Evolutionary conservation across 768 basidiomycete genomes (phyloP), one percentile per base, ranked within the genome.

Genomic region (Mycena maculata): DNA sequence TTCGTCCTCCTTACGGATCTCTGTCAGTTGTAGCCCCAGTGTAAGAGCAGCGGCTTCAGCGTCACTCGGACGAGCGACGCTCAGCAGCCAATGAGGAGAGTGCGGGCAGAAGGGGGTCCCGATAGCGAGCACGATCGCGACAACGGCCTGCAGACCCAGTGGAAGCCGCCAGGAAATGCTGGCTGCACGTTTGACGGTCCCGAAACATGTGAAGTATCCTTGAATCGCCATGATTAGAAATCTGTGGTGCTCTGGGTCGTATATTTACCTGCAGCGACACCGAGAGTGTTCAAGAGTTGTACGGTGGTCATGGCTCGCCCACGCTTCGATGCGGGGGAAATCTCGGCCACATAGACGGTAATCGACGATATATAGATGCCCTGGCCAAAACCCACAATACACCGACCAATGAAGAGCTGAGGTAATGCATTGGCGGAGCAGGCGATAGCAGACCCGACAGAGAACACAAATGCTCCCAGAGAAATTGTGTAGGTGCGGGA

Each of bases 401-500:
- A 79, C 13, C 86, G 76, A 1, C 82, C 86, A 27, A 82, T 73
- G 30, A 86, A 77, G 30, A 87, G 74, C 62, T 80, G 72, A 15
- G 76, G 68, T 10, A 86, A 76, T 6, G 65, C 67, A n/a, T 68
- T 70, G 5, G 82, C 74, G 28, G 78, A 75, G 60, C 82, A 77
- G 3, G 79, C 81, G 16, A 86, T 72, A 28, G 76, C 78, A 39
- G 78, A 79, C 1, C 86, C 85, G 18, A 79, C 38, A n/a, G 81
- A 76, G 63, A 81, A 84, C 22, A 85, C 75, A 27, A 81, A 61
- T 2, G 77, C 79, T 12, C 86, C 85, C 12, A 80, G 70, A 22
- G 84, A 73, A 42, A 86, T 83, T 0, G 81, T 83, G 63, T 79
- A 77, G 39, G 82, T 86, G 57, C 84, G 80, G 33, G 83, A 84